phyloP scores from a whole-genome alignment of 768 basidiomycete species.

The Lepiota brunneoincarnata region DNA sequence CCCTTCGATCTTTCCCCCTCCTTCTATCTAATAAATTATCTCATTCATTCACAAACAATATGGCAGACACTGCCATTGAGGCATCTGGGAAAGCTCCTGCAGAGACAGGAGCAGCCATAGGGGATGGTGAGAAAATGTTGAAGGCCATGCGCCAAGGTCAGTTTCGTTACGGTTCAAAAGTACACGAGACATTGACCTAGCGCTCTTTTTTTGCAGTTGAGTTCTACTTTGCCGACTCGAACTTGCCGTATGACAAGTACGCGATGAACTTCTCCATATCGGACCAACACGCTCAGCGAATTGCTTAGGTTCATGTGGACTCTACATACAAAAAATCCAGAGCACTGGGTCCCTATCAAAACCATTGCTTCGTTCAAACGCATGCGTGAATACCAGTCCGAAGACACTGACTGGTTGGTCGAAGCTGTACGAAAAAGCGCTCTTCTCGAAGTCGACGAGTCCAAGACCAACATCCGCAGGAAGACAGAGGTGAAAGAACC shows the following conservation, averaged over 20 bases:
- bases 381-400: conserved; percentile 70
- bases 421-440: conserved; percentile 55
- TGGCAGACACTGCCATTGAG: conserved; percentile 26
- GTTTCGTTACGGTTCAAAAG: conserved; percentile 15
- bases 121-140: conserved; percentile 34
- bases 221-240: conserved; percentile 97
- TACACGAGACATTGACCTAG: not conserved
- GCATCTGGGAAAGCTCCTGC: conserved; percentile 16
- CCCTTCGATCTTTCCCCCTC: not conserved
- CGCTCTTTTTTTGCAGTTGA: conserved; percentile 56
- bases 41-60: conserved; percentile 16
- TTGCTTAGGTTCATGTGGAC: conserved; percentile 88
- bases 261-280: conserved; percentile 12
- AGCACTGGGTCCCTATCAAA: conserved; percentile 89
- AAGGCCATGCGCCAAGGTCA: conserved; percentile 57
- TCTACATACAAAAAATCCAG: conserved; percentile 71
- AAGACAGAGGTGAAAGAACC: conserved; percentile 74
- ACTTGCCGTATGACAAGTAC: conserved; percentile 88
- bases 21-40: conserved; percentile 18
- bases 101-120: conserved; percentile 13
- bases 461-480: conserved; percentile 71
- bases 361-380: conserved; percentile 93
- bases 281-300: not conserved
- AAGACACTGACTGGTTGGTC: conserved; percentile 68
- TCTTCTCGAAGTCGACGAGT: conserved; percentile 72